phyloP scores from a whole-genome alignment of 208 protist genomes.

The Acanthamoeba triangularis region DNA sequence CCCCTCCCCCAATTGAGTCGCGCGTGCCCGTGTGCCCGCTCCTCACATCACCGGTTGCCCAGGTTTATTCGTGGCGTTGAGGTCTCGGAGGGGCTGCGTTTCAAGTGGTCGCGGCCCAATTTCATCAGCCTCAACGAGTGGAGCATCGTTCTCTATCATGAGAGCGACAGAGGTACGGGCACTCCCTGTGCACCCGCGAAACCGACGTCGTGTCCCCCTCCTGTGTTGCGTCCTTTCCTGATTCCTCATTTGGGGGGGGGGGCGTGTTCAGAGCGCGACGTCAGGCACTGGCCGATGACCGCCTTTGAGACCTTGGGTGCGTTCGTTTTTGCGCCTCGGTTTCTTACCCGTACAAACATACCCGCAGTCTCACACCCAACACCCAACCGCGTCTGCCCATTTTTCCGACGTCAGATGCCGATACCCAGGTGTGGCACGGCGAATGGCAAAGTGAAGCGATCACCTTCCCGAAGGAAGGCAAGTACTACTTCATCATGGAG shows the following conservation, averaged over 20 bases:
- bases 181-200: neutral
- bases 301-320: neutral
- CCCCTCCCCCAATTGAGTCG: neutral
- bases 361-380: too few relatives aligned
- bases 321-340: neutral
- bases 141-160: neutral
- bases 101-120: conserved; percentile 38
- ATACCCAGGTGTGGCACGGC: neutral
- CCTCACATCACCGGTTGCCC: neutral
- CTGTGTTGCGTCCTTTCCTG: neutral
- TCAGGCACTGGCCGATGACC: neutral
- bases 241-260: neutral
- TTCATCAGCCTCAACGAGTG: neutral
- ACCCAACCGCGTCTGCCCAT: too few relatives aligned
- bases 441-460: neutral
- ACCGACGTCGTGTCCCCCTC: neutral
- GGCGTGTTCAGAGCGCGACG: neutral
- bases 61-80: neutral
- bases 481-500: neutral
- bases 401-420: neutral
- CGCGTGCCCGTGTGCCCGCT: neutral
- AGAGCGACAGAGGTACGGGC: neutral
- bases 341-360: too few relatives aligned
- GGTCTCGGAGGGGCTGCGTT: neutral
- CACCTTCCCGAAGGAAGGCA: neutral